Evolutionary conservation across 78 protist species (phyloP).

Genomic region (Dictyostelium citrinum): DNA sequence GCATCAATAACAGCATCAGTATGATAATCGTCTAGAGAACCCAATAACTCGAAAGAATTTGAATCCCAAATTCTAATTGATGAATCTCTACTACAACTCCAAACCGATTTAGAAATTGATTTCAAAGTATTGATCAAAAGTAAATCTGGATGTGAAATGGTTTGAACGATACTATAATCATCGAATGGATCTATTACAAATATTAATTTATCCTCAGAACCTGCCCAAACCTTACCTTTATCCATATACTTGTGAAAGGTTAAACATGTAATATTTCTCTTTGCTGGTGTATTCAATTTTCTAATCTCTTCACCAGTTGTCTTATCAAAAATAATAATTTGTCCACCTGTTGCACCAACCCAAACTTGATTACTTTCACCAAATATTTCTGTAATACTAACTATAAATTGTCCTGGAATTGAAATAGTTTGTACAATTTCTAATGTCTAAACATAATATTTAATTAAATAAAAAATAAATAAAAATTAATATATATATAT

Average conservation of each 20-base stretch:
- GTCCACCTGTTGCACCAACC: conserved; percentile 45
- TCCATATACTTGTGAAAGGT: conserved; percentile 30
- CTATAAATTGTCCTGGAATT: conserved; percentile 53
- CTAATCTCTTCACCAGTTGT: conserved; percentile 38
- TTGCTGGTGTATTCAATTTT: conserved; percentile 31
- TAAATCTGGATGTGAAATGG: conserved; percentile 35
- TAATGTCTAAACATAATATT: too few relatives aligned
- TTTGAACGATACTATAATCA: neutral
- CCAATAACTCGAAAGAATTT: neutral
- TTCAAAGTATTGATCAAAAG: conserved; percentile 39
- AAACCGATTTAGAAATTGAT: conserved; percentile 45
- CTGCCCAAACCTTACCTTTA: conserved; percentile 46
- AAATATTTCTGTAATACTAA: conserved; percentile 33
- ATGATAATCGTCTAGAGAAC: conserved; percentile 43
- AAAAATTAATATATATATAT: neutral
- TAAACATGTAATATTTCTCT: conserved; percentile 54
- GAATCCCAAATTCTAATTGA: conserved; percentile 58
- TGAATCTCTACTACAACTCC: conserved; percentile 61
- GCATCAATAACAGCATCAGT: conserved; percentile 69
- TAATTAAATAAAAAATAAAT: too few relatives aligned
- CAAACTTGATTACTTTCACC: conserved; percentile 63
- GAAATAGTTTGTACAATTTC: conserved; percentile 57
- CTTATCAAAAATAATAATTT: conserved; percentile 34
- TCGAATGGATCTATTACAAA: conserved; percentile 52
- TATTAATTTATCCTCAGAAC: conserved; percentile 55